Base-by-base conservation (phyloP, 306 rosid species). In the Vigna angularis region DNA sequence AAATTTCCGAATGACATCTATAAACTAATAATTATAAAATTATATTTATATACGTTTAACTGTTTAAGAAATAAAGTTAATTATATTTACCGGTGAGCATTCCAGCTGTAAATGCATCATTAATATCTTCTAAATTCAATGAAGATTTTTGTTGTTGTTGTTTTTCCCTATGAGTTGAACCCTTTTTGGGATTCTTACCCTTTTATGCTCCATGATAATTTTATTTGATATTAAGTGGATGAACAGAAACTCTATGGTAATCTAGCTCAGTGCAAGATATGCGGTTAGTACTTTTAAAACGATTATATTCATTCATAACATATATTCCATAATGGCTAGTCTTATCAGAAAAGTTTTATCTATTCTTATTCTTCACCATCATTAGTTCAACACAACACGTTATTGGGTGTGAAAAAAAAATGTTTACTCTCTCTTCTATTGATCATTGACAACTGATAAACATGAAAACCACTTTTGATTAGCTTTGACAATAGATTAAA, bases 361-460 rank as follows among this genome's bases (percentile, higher is more conserved):
- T 32, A 62, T 62, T 62, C 38, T 16, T 62, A 62, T 62, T 62
- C 45, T 34, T 62, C 44, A 61, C 16, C 44, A 6, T 34, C 66
- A 26, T 8, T 1, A 32, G 6, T 13, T 15, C 5, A 61, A 61
- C 40, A 59, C 11, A 14, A 57, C 10, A 59, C 40, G 5, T 30
- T 61, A 61, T 61, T 15, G 9, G 0, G 18, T 12, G 17, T 26
- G 20, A 32, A 61, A 61, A 56, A 15, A 3, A 30, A 61, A 14
- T 28, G 16, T 26, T 61, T 30, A 32, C 20, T 18, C 12, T 7
- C 45, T 30, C 45, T 30, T 15, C 67, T 30, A 20, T 61, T 16
- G 1, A 26, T 59, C 12, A 59, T 7, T 62, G 14, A 62, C 47
- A 16, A 62, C 7, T 13, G 15, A 59, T 14, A 59, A 6, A 57